Conservation (phyloP, 2,329 filamentous ascomycete species). For the Mycosphaerelloides madeirae region DNA sequence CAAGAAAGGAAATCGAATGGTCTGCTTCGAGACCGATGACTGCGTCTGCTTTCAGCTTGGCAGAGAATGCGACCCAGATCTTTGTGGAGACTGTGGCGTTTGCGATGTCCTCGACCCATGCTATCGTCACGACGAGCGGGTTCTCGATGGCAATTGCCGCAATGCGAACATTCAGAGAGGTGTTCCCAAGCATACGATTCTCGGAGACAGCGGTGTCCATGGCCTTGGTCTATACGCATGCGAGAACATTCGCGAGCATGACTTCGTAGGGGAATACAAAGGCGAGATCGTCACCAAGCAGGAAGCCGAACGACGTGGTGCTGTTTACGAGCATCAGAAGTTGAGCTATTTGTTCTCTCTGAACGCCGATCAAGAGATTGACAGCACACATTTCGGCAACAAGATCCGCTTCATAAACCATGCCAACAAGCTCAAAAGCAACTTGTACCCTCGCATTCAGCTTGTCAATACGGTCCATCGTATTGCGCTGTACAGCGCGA, state of each 20-base stretch:
- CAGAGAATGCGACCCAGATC: conserved; percentile 73
- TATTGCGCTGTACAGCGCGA: conserved; percentile 66
- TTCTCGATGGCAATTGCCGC: conserved; percentile 59
- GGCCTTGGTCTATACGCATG: conserved; percentile 73
- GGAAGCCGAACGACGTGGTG: conserved; percentile 66
- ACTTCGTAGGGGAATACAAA: conserved; percentile 77
- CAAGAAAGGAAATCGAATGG: conserved; percentile 39
- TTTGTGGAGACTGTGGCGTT: conserved; percentile 69
- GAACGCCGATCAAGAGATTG: conserved; percentile 54
- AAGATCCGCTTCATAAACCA: conserved; percentile 82
- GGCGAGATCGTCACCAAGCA: conserved; percentile 69
- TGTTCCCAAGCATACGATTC: conserved; percentile 58
- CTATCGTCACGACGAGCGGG: conserved; percentile 56
- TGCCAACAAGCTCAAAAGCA: conserved; percentile 51
- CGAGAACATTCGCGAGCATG: conserved; percentile 60
- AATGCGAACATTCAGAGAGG: conserved; percentile 70
- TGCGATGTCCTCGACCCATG: conserved; percentile 62
- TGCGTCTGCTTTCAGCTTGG: conserved; percentile 70
- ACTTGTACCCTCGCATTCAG: conserved; percentile 63
- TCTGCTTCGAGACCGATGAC: conserved; percentile 33
- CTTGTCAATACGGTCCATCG: conserved; percentile 70
- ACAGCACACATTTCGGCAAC: conserved; percentile 72
- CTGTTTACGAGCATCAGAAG: conserved; percentile 57
- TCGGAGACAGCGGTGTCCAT: conserved; percentile 67
- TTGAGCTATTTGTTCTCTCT: conserved; percentile 59